phyloP scores from a whole-genome alignment of 768 basidiomycete genomes.

The Tephrocybe sp. region DNA sequence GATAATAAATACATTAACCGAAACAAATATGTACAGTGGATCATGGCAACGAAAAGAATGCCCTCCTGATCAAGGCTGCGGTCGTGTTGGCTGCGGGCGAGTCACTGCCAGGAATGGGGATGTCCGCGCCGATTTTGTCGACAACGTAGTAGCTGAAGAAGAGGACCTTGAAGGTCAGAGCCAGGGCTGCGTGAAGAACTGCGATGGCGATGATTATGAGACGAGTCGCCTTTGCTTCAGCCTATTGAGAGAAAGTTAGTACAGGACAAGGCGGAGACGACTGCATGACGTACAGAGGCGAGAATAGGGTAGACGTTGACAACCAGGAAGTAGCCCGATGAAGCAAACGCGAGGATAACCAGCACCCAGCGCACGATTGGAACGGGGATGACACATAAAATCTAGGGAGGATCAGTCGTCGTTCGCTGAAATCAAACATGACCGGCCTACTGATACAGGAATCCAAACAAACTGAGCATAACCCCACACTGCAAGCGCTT shows the following conservation, averaged over 20 bases:
- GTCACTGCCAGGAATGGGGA: slow-evolving; percentile 42
- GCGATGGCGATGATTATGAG: slow-evolving; percentile 79
- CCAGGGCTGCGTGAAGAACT: slow-evolving; percentile 74
- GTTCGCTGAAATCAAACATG: not conserved
- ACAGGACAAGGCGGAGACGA: slow-evolving; percentile 1
- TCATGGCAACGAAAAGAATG: slow-evolving; percentile 11
- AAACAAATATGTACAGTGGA: not conserved
- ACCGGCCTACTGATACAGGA: slow-evolving; percentile 67
- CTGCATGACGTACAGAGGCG: slow-evolving; percentile 57
- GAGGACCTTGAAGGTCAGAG: slow-evolving; percentile 83
- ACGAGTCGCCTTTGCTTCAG: slow-evolving; percentile 84
- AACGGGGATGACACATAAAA: slow-evolving; percentile 85
- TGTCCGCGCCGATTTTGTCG: slow-evolving; percentile 41
- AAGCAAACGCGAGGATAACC: slow-evolving; percentile 65
- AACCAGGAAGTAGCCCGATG: slow-evolving; percentile 88
- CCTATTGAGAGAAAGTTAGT: slow-evolving; percentile 39
- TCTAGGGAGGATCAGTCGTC: slow-evolving; percentile 33
- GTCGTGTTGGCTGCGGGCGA: slow-evolving; percentile 28
- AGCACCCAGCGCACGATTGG: slow-evolving; percentile 82
- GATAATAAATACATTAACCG: not conserved
- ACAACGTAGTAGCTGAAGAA: slow-evolving; percentile 58
- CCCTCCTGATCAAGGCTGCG: slow-evolving; percentile 11
- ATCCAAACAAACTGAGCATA: slow-evolving; percentile 88
- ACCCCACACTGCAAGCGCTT: slow-evolving; percentile 80
- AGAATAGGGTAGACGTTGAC: slow-evolving; percentile 90